Evolutionary conservation across 768 basidiomycete genomes (phyloP).

Genomic region (Trametes maxima): DNA sequence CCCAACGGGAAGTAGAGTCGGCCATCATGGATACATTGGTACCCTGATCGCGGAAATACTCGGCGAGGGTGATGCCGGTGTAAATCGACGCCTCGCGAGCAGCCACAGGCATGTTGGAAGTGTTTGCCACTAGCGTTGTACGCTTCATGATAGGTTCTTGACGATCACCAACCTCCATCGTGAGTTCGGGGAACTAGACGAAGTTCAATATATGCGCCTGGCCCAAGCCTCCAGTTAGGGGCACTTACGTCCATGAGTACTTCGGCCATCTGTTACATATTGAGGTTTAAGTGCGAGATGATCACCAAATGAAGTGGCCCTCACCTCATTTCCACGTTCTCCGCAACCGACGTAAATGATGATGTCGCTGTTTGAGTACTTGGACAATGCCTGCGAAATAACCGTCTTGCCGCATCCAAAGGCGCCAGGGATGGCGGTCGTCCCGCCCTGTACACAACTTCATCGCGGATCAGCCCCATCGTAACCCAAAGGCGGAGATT

Average conservation of each 20-base stretch:
- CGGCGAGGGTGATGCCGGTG: constrained; percentile 97
- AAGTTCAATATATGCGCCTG: not conserved
- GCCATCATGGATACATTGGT: constrained; percentile 99
- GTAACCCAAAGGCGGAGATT: not conserved
- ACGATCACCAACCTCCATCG: constrained; percentile 88
- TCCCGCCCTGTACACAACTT: constrained; percentile 95
- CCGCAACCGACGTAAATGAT: constrained; percentile 99
- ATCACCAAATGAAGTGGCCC: constrained; percentile 19
- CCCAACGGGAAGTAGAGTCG: constrained; percentile 98
- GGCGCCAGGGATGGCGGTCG: constrained; percentile 97
- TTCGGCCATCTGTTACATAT: constrained; percentile 76
- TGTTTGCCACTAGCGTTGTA: constrained; percentile 97
- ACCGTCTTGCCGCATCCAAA: constrained; percentile 99
- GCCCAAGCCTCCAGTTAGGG: not conserved
- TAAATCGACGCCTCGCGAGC: constrained; percentile 99
- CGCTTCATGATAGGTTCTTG: constrained; percentile 99
- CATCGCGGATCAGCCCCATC: not conserved
- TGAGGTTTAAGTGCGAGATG: constrained; percentile 6
- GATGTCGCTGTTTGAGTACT: constrained; percentile 99
- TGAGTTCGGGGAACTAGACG: constrained; percentile 79
- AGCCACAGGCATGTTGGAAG: constrained; percentile 99
- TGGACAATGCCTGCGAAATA: constrained; percentile 96
- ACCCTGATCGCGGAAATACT: constrained; percentile 99
- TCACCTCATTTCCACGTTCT: constrained; percentile 94
- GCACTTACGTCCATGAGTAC: constrained; percentile 90